Base-by-base conservation (phyloP, 495 filamentous ascomycete genomes). In the Entonaema liquescens region DNA sequence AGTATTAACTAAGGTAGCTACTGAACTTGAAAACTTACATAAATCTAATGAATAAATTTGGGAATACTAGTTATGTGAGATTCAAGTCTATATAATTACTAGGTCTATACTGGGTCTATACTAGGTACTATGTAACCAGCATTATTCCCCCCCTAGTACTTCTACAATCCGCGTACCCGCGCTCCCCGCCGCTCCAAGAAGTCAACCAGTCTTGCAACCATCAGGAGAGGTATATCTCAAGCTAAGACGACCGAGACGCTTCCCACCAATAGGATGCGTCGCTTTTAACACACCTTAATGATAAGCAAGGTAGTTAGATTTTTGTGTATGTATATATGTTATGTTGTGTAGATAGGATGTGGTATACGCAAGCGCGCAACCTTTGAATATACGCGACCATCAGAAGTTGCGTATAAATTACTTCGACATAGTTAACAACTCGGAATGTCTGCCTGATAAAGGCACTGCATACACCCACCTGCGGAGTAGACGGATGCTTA, bases 291-390 rank as follows among this genome's bases (percentile, higher is more conserved):
- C 70, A 73, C 61, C 50, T 53, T 58, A 23, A 17, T n/a, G 60
- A 72, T 68, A 60, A 60, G 50, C 31, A 64, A 72, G 59, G 64
- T 42, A 61, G 35, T 33, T 58, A 62, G 23, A 13, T 28, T 17
- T 49, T 31, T 59, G 38, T 33, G 11, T 28, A 21, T 44, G 28
- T 49, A 53, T 36, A 36, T 40, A 19, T 60, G 28, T 53, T 53
- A 31, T 59, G 28, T 33, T 28, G n/a, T 44, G 28, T 35, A 38
- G 35, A 36, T 57, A 26, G 54, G 33, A 53, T 33, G 61, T 65
- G 26, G 65, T 62, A 68, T 73, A 56, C 61, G 65, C 56, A 68
- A 68, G 70, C 70, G 61, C 61, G 61, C 21, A 65, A 19, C 23
- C 33, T 23, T 62, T 15, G 54, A 65, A 72, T 44, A 55, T 65